Evolutionary conservation across 129 eudicot genomes (phyloP).

Genomic region (Pittosporum tobira): DNA sequence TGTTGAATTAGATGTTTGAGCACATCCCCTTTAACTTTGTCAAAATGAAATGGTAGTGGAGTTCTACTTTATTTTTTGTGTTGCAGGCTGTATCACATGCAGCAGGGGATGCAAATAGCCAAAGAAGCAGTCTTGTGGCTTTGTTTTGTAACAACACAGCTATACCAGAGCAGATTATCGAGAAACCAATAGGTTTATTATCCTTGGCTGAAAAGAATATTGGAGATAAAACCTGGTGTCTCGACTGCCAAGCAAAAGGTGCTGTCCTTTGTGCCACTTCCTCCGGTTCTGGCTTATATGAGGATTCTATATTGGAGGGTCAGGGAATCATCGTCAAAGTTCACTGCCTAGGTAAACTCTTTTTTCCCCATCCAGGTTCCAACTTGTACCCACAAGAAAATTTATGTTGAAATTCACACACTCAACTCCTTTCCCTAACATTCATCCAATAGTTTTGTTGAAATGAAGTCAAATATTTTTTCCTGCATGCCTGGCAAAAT

Average conservation of each 20-base stretch:
- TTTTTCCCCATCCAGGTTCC: not conserved
- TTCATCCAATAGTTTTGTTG: not conserved
- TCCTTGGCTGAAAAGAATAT: constrained; percentile 47
- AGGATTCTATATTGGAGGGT: constrained; percentile 85
- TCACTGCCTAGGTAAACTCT: constrained; percentile 62
- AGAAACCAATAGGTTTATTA: constrained; percentile 68
- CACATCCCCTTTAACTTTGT: too few species aligned
- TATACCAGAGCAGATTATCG: constrained; percentile 75
- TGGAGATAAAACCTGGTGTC: constrained; percentile 49
- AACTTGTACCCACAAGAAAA: too few species aligned
- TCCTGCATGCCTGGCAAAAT: not conserved
- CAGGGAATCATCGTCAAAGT: constrained; percentile 90
- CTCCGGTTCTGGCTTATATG: constrained; percentile 81
- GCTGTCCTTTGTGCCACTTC: constrained; percentile 78
- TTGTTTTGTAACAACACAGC: constrained; percentile 64
- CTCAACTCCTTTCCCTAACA: not conserved
- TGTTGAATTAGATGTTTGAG: too few species aligned
- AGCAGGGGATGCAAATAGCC: constrained; percentile 35
- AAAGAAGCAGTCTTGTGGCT: constrained; percentile 53
- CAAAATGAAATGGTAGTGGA: too few species aligned
- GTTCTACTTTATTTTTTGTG: not conserved
- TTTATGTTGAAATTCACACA: too few species aligned
- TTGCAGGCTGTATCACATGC: constrained; percentile 40
- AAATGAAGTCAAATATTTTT: not conserved
- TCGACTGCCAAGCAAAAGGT: constrained; percentile 60